Evolutionary conservation across 345 rosid species (phyloP), one percentile per base, ranked within the genome.

Genomic region (Tarenaya hassleriana): DNA sequence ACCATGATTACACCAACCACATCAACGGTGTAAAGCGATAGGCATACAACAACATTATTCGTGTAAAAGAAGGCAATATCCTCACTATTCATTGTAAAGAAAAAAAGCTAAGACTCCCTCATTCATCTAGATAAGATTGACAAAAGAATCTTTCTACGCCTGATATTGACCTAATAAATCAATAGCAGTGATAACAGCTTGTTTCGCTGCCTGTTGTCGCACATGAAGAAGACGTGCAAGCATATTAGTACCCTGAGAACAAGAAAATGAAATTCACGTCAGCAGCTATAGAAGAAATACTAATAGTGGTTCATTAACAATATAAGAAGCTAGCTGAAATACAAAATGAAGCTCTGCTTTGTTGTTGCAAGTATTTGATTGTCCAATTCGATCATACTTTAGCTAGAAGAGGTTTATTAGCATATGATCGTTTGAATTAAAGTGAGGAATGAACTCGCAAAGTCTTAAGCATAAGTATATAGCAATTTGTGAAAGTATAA

Each of bases 221-320:
- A 90, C 97, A 71, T 90, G 91, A 76, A 90, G 95, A 77, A 90
- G 97, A 59, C 88, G 70, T 41, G 97, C 87, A 69, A 87, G 94
- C 98, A 91, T 87, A 72, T 91, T 91, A 21, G 98, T 91, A 38
- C 98, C 98, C 98, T 91, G 87, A 54, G 55, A 41, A 63, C 34
- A 68, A 61, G 40, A 31, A 65, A 58, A 58, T 16, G 32, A 60
- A 43, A 64, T 47, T 8, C 33, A 53, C 42, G 18, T 13, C 56
- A 39, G 21, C 34, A 44, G 54, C 0, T 47, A 35, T 9, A 47
- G 40, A 54, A 17, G 35, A n/a, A 58, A 60, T n/a, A 9, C 52
- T 47, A 55, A 56, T 17, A 55, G 33, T 31, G 49, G 46, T 37
- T 42, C 40, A 14, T 34, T 40, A 48, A 37, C 8, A 31, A 40